Conservation (phyloP, 768 basidiomycete species). For the Panus rudis region DNA sequence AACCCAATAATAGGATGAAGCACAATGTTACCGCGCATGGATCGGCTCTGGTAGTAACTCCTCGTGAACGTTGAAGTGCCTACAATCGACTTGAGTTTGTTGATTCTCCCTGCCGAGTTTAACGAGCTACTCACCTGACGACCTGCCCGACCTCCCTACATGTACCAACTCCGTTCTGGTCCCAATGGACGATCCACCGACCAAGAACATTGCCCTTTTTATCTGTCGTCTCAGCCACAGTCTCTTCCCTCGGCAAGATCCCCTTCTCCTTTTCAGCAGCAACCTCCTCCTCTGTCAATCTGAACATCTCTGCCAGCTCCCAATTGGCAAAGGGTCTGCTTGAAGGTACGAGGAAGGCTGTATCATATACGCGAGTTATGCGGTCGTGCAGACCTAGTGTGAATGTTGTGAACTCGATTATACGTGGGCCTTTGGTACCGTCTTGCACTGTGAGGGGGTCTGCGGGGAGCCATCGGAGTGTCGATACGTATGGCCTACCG, state of each 20-base stretch:
- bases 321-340: slow-evolving; percentile 71
- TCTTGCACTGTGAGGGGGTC: slow-evolving; percentile 31
- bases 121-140: slow-evolving; percentile 43
- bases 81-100: slow-evolving; percentile 10
- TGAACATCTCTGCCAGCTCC: slow-evolving; percentile 58
- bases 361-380: slow-evolving; percentile 70
- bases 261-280: slow-evolving; percentile 34
- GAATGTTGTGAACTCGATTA: slow-evolving; percentile 61
- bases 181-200: slow-evolving; percentile 77
- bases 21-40: slow-evolving; percentile 11
- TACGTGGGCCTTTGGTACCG: slow-evolving; percentile 24
- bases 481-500: slow-evolving; percentile 67
- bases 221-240: slow-evolving; percentile 70
- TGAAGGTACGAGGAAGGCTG: slow-evolving; percentile 61
- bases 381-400: slow-evolving; percentile 53
- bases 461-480: slow-evolving; percentile 44
- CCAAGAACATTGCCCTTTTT: slow-evolving; percentile 55
- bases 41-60: slow-evolving; percentile 34
- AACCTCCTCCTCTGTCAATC: slow-evolving; percentile 34
- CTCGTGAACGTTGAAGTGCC: slow-evolving; percentile 49
- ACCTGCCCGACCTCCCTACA: slow-evolving; percentile 62
- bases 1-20: too few species aligned
- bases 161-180: slow-evolving; percentile 51
- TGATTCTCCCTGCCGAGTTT: background rate
- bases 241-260: slow-evolving; percentile 46